A percentile compares a stretch with the other conserved stretches of the same genome.
Conservation (phyloP, 257 asterid species). For the Perilla frutescens region DNA sequence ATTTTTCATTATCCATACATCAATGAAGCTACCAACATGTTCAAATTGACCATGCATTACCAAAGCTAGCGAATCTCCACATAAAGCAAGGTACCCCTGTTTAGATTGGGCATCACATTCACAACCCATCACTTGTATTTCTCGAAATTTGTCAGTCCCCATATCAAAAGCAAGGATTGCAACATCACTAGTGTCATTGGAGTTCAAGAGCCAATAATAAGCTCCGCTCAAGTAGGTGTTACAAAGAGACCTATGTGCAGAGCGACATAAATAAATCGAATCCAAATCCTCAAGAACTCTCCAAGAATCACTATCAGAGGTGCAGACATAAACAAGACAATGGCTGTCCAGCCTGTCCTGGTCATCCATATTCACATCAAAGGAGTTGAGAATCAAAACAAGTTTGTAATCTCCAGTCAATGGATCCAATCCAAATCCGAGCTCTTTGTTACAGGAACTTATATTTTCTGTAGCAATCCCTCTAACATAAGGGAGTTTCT, state of each 20-base stretch:
- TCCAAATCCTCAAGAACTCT: conserved; percentile 42
- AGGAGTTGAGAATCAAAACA: conserved; percentile 42
- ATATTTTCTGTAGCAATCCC: no score
- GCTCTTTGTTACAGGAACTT: no score
- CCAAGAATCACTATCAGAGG: conserved; percentile 50
- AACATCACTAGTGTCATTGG: conserved; percentile 25
- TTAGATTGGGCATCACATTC: conserved; percentile 14
- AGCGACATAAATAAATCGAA: conserved; percentile 34
- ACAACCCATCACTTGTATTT: conserved; percentile 41
- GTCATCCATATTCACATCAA: conserved; percentile 37
- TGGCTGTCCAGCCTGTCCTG: conserved; percentile 13
- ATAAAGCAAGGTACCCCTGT: conserved; percentile 41
- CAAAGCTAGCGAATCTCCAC: conserved; percentile 46
- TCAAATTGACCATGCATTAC: conserved; percentile 36
- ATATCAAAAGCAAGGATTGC: conserved; percentile 49
- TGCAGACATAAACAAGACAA: conserved; percentile 46
- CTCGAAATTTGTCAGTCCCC: conserved; percentile 41
- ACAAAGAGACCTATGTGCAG: conserved; percentile 38
- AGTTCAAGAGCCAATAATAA: conserved; percentile 52
- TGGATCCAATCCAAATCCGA: conserved; percentile 43
- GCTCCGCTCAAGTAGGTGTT: conserved; percentile 51
- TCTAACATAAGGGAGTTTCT: conserved; percentile 40
- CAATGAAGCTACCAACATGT: conserved; percentile 19
- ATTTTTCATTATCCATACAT: conserved; percentile 49
- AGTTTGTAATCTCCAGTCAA: conserved; percentile 45